These are phyloP conservation scores for Penicillium verrucosum DNA, from an alignment of 2,329 filamentous ascomycete genomes.

Conservation along the genomic window DNA sequence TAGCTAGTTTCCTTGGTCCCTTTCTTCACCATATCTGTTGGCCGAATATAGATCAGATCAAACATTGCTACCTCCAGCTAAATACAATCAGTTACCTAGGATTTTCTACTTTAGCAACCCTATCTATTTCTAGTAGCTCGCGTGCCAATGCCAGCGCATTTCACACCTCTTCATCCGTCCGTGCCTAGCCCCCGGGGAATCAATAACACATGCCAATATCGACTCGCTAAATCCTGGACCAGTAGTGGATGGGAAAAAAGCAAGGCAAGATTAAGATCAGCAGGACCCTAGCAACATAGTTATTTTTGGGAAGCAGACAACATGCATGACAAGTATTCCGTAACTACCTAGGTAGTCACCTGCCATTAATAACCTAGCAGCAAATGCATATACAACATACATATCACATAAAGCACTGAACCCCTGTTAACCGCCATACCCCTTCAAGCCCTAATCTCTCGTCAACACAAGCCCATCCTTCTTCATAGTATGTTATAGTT, in stretches of 20 bases:
- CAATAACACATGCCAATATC: neutral
- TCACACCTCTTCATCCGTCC: neutral
- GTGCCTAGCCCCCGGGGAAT: neutral
- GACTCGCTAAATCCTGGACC: neutral
- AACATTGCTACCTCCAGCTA: neutral
- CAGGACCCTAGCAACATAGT: neutral
- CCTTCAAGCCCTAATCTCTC: neutral
- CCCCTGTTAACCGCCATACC: neutral
- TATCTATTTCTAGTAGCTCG: neutral
- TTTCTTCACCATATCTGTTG: neutral
- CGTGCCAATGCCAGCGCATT: neutral
- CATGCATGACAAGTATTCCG: neutral
- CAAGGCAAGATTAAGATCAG: slow-evolving; percentile 2
- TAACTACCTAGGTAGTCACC: neutral
- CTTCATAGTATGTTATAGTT: neutral
- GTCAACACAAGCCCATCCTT: neutral
- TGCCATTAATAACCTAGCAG: neutral
- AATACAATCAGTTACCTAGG: neutral
- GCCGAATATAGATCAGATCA: neutral
- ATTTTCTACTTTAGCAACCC: no score
- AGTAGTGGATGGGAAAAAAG: neutral
- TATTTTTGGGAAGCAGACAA: slow-evolving; percentile 2
- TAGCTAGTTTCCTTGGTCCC: neutral
- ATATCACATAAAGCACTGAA: neutral
- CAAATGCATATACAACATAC: neutral